Base-by-base conservation (phyloP, 192 early-diverging fungal genomes). In the Coemansia asiatica region DNA sequence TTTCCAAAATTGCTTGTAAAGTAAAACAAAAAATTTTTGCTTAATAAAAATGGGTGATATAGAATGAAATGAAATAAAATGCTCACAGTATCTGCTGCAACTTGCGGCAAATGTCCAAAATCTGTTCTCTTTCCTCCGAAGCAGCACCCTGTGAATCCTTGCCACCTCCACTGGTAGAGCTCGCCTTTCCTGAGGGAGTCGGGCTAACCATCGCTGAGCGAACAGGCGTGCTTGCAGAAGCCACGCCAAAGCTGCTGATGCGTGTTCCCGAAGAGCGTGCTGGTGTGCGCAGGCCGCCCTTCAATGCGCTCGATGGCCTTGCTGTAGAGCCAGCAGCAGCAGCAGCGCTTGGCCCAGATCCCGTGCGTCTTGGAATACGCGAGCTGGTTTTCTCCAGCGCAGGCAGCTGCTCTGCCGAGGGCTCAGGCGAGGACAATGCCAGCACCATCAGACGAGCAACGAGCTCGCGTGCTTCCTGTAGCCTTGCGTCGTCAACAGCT, bases 161-260 rank as follows among this genome's bases (percentile, higher is more conserved):
- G 60, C 64, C 60, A 49, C 58, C 25, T 27, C 28, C 54, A 26
- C 27, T 29, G 28, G 28, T 27, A 22, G 64, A 33, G 56, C 63
- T 57, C n/a, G 65, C 48, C 50, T 74, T 80, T 25, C 68, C 59
- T 16, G 69, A 61, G 0, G 77, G 77, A 6, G 77, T 70, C 35
- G 77, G 72, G 29, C 77, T 71, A 8, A 61, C 72, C 9, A 50
- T 47, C 40, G 67, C n/a, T 7, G 77, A 74, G 26, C 77, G 77
- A 21, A 80, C 77, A 6, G 77, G 77, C 16, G 64, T 71, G 65
- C 47, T 80, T 31, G 66, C 61, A 8, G 77, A 80, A 33, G 77
- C 77, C 27, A 80, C 77, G 22, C 77, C 77, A 68, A 80, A 80
- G 55, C 72, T 80, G 62, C 77, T 80, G 65, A 80, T 80, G 9